A percentile compares a stretch with the other conserved stretches of the same genome.
Conservation (phyloP, 2,329 filamentous ascomycete species). For the Xylariaceae sp. region DNA sequence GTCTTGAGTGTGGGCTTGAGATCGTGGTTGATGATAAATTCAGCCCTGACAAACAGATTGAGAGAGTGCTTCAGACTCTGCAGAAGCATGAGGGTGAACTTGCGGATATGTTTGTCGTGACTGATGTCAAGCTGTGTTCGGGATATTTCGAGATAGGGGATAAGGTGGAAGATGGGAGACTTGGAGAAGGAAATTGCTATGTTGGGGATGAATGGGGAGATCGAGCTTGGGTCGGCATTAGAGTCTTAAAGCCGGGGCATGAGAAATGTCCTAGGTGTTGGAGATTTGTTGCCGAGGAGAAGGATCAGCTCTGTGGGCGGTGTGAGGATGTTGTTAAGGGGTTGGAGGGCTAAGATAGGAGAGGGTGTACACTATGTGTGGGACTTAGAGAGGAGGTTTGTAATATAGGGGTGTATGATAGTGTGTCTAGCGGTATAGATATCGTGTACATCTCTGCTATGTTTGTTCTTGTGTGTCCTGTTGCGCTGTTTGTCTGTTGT, state of each 20-base stretch:
- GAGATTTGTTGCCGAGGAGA: slow-evolving; percentile 71
- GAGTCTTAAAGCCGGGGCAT: slow-evolving; percentile 47
- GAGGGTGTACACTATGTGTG: too few relatives aligned
- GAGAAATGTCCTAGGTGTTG: slow-evolving; percentile 87
- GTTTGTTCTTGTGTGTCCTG: too few relatives aligned
- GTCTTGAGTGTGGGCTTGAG: slow-evolving; percentile 72
- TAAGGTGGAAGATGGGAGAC: slow-evolving; percentile 1
- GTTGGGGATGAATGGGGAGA: slow-evolving; percentile 42
- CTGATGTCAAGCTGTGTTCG: slow-evolving; percentile 38
- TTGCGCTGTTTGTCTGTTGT: too few relatives aligned
- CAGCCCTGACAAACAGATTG: slow-evolving; percentile 13
- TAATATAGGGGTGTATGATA: too few relatives aligned
- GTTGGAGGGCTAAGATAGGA: background rate
- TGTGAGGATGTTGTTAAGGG: slow-evolving; percentile 64
- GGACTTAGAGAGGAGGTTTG: too few relatives aligned
- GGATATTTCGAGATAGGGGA: slow-evolving; percentile 39
- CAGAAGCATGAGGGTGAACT: slow-evolving; percentile 50
- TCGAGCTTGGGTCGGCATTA: slow-evolving; percentile 36
- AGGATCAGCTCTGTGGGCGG: slow-evolving; percentile 66
- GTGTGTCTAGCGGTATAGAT: too few relatives aligned
- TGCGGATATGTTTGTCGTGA: slow-evolving; percentile 59
- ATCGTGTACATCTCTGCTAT: too few relatives aligned
- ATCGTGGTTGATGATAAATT: slow-evolving; percentile 42
- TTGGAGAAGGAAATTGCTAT: slow-evolving; percentile 36
- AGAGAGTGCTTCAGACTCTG: slow-evolving; percentile 29